These are phyloP conservation scores for Amphichorda felina DNA, from an alignment of 2,329 filamentous ascomycete species.

Conservation along the genomic window DNA sequence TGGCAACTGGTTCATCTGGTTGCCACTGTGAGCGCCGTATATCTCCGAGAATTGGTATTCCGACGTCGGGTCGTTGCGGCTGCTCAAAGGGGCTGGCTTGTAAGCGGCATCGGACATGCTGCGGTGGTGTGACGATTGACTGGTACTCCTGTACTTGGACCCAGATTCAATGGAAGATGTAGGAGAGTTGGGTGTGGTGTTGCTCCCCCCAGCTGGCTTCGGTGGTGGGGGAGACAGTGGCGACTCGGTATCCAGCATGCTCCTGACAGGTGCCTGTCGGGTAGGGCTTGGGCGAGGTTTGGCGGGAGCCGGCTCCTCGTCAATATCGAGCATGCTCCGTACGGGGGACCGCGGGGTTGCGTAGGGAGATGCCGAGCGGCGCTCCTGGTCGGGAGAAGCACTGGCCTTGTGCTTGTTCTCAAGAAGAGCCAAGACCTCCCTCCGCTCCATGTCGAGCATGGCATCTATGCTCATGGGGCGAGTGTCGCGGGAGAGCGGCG, in stretches of 20 bases:
- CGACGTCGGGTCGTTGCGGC: slow-evolving; percentile 28
- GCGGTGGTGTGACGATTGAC: slow-evolving; percentile 21
- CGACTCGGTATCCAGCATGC: slow-evolving; percentile 46
- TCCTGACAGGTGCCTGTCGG: slow-evolving; percentile 45
- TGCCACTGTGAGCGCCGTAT: slow-evolving; percentile 13
- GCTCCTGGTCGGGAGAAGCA: slow-evolving; percentile 18
- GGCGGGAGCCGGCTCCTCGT: slow-evolving; percentile 24
- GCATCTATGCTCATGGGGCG: slow-evolving; percentile 63
- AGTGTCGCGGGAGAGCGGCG: slow-evolving; percentile 5
- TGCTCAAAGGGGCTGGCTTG: slow-evolving; percentile 30
- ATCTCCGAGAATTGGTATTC: slow-evolving; percentile 53
- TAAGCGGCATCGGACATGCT: slow-evolving; percentile 43
- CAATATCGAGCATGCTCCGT: slow-evolving; percentile 55
- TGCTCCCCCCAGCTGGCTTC: slow-evolving; percentile 14
- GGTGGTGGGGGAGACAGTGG: slow-evolving; percentile 15
- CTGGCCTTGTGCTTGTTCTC: slow-evolving; percentile 32
- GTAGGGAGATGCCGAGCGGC: slow-evolving; percentile 41
- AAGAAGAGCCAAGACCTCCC: slow-evolving; percentile 59
- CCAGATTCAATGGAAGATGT: slow-evolving; percentile 8
- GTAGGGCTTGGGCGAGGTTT: slow-evolving; percentile 15
- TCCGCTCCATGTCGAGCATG: slow-evolving; percentile 64
- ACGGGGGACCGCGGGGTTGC: slow-evolving; percentile 51
- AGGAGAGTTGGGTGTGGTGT: slow-evolving; percentile 20
- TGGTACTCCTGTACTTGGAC: slow-evolving; percentile 8
- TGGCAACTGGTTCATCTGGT: slow-evolving; percentile 25